phyloP scores from a whole-genome alignment of 768 basidiomycete species.

The Hemileccinum impolitum region DNA sequence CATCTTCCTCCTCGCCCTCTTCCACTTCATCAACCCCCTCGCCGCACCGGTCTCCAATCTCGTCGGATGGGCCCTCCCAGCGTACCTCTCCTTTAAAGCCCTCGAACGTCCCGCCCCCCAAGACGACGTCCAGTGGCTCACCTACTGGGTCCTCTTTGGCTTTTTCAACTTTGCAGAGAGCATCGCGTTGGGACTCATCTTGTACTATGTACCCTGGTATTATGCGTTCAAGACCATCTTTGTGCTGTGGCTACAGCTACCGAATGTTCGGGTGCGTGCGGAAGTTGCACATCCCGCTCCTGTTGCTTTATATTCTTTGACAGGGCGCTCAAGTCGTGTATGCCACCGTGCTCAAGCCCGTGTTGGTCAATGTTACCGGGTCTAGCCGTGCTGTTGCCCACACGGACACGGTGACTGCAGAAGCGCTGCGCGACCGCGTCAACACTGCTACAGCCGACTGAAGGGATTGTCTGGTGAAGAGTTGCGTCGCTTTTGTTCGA shows the following conservation, averaged over 20 bases:
- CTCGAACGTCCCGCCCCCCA: constrained; percentile 80
- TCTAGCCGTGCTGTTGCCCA: constrained; percentile 42
- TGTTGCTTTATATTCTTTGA: background rate
- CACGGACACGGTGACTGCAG: constrained; percentile 49
- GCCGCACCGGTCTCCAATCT: constrained; percentile 92
- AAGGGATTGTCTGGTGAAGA: constrained; percentile 2
- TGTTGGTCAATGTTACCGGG: constrained; percentile 61
- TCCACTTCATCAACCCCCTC: constrained; percentile 87
- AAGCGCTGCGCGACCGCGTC: constrained; percentile 45
- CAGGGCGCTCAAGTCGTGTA: constrained; percentile 89
- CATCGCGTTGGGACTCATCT: constrained; percentile 75
- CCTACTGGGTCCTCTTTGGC: constrained; percentile 96
- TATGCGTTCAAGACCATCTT: constrained; percentile 89
- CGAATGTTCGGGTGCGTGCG: constrained; percentile 71
- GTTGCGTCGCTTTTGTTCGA: too few relatives aligned
- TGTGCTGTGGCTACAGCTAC: constrained; percentile 90
- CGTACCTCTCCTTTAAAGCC: constrained; percentile 93
- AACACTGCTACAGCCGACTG: constrained; percentile 37
- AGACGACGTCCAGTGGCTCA: constrained; percentile 94
- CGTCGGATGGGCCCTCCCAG: constrained; percentile 92
- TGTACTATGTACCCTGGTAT: constrained; percentile 95
- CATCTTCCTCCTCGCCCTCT: constrained; percentile 59
- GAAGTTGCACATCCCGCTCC: background rate
- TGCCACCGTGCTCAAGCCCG: constrained; percentile 70
- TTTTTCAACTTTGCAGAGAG: constrained; percentile 92